Percentiles rank a stretch among this genome's conserved stretches.
Evolutionary conservation across 257 asterid species (phyloP).

Genomic region (Solanum rostratum): DNA sequence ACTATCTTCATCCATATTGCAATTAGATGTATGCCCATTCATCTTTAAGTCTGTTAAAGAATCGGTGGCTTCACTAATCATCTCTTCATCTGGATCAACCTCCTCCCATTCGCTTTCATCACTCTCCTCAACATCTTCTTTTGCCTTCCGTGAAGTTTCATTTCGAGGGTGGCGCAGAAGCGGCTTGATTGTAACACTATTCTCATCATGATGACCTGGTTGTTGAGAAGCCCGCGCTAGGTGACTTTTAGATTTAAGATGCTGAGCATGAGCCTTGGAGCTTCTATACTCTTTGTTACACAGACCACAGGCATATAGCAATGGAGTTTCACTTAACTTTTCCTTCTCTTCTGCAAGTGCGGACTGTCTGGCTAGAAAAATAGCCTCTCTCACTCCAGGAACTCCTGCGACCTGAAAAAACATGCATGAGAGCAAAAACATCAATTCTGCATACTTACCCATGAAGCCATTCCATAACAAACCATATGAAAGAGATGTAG

Average conservation of each 20-base stretch:
- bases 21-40: constrained; percentile 24
- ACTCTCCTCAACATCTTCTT: constrained; percentile 52
- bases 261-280: constrained; percentile 80
- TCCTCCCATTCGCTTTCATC: constrained; percentile 89
- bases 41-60: constrained; percentile 34
- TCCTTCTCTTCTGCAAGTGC: constrained; percentile 64
- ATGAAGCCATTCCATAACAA: not conserved
- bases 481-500: not conserved
- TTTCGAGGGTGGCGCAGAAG: constrained; percentile 30
- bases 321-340: constrained; percentile 50
- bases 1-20: constrained; percentile 44
- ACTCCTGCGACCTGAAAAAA: constrained; percentile 82
- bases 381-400: constrained; percentile 88
- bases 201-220: constrained; percentile 23
- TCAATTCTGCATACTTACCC: not conserved
- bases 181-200: constrained; percentile 55
- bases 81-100: constrained; percentile 60
- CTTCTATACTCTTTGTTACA: constrained; percentile 89
- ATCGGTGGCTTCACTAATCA: constrained; percentile 34
- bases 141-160: constrained; percentile 23
- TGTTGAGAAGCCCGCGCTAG: constrained; percentile 41
- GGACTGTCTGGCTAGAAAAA: constrained; percentile 68
- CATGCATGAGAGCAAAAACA: not conserved
- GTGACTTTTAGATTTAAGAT: constrained; percentile 73
- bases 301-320: constrained; percentile 71